Evolutionary conservation across 768 basidiomycete species (phyloP).

Genomic region (Xerocomellus dryophilus): DNA sequence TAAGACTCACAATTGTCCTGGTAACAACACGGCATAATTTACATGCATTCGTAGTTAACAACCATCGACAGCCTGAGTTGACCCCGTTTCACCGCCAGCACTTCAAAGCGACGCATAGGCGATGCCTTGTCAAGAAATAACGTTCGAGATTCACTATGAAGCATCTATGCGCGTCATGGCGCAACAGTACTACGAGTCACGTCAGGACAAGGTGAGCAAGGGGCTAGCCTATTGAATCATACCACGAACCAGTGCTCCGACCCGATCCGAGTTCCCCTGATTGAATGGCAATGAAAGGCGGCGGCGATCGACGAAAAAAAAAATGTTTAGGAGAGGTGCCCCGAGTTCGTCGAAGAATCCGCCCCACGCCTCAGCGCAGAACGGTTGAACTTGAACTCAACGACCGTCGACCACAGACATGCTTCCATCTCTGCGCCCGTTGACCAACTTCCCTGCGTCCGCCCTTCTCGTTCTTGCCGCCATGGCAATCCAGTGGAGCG

Average conservation of each 20-base stretch:
- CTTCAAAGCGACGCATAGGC: too few species aligned
- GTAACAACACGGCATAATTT: too few species aligned
- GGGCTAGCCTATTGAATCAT: too few species aligned
- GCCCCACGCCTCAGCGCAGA: background rate
- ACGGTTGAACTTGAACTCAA: background rate
- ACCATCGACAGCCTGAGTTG: too few species aligned
- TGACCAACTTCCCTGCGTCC: background rate
- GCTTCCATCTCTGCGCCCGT: background rate
- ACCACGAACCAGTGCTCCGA: background rate
- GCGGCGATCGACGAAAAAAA: background rate
- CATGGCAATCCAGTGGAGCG: conserved; percentile 4
- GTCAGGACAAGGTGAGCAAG: too few species aligned
- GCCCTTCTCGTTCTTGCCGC: background rate
- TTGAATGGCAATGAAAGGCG: background rate
- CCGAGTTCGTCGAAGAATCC: background rate
- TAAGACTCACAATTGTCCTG: too few species aligned
- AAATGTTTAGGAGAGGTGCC: conserved; percentile 1
- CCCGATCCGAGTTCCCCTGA: background rate
- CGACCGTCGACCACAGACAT: background rate
- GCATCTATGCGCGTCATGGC: too few species aligned
- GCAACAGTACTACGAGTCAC: too few species aligned
- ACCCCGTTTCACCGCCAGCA: too few species aligned
- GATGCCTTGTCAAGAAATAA: too few species aligned
- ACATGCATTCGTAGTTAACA: too few species aligned
- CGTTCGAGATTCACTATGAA: too few species aligned